Evolutionary conservation across 495 filamentous ascomycete genomes (phyloP).

Genomic region (Podospora tetraspora): DNA sequence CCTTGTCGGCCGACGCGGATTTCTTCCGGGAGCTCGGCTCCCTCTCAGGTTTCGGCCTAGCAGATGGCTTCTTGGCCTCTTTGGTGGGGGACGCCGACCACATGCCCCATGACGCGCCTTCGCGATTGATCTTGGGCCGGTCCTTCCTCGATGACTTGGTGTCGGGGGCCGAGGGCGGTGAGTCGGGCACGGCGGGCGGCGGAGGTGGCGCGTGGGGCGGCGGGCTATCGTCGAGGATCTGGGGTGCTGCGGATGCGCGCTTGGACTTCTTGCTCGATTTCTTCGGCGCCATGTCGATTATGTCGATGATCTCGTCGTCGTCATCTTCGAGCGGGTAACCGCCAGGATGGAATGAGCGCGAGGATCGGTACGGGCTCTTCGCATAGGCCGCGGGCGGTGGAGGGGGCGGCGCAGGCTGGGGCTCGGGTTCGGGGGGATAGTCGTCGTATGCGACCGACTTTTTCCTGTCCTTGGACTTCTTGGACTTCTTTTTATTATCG

Average conservation of each 20-base stretch:
- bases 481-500: constrained; percentile 27
- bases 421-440: constrained; percentile 11
- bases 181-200: constrained; percentile 43
- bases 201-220: constrained; percentile 40
- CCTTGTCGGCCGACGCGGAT: constrained; percentile 29
- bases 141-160: constrained; percentile 41
- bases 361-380: constrained; percentile 34
- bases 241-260: constrained; percentile 18
- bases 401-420: constrained; percentile 13
- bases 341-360: constrained; percentile 35
- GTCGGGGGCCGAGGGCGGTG: constrained; percentile 36
- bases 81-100: constrained; percentile 37
- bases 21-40: constrained; percentile 35
- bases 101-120: constrained; percentile 41
- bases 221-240: constrained; percentile 28
- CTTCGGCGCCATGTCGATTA: constrained; percentile 43
- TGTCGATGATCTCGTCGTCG: constrained; percentile 42
- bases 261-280: constrained; percentile 35
- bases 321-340: constrained; percentile 43
- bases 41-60: constrained; percentile 30
- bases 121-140: constrained; percentile 41
- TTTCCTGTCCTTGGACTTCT: constrained; percentile 24
- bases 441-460: constrained; percentile 16
- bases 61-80: constrained; percentile 38
- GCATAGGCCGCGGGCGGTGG: constrained; percentile 12